These are phyloP conservation scores for Scenedesmus sp. DNA, from an alignment of 163 green algal genomes.

Conservation along the genomic window DNA sequence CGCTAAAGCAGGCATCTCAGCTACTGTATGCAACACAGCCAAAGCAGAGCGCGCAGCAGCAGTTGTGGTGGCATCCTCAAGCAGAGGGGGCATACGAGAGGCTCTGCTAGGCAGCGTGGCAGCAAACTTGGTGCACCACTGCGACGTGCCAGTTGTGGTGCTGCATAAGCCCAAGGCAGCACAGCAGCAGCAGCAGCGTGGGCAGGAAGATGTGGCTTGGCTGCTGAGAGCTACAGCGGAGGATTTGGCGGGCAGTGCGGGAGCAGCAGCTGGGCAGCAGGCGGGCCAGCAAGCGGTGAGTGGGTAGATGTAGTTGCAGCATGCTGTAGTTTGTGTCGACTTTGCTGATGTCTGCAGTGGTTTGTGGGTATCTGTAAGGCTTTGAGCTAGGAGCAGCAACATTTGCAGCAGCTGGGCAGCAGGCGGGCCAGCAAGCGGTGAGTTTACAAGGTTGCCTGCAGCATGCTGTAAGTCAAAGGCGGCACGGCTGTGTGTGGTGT, in stretches of 20 bases:
- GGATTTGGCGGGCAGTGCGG: neutral
- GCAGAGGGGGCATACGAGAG: slow-evolving; percentile 21
- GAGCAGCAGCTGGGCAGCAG: slow-evolving; percentile 6
- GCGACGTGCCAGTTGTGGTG: slow-evolving; percentile 34
- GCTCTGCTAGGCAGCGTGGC: slow-evolving; percentile 18
- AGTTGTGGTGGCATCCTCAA: slow-evolving; percentile 25
- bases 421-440: neutral
- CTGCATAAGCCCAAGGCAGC: slow-evolving; percentile 17
- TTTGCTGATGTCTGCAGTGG: too few species aligned
- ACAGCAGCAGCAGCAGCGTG: neutral
- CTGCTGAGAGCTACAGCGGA: slow-evolving; percentile 25
- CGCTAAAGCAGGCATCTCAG: slow-evolving; percentile 9
- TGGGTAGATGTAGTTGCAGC: neutral
- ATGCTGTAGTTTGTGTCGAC: too few species aligned
- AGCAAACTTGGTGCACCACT: slow-evolving; percentile 26
- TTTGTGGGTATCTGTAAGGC: neutral
- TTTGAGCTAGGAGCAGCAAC: too few species aligned
- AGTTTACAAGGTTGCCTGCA: neutral
- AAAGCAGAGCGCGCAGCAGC: slow-evolving; percentile 11
- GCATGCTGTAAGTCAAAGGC: too few species aligned
- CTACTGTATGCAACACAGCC: neutral
- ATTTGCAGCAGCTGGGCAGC: neutral
- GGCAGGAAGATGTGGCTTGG: neutral
- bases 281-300: neutral
- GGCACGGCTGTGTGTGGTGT: too few species aligned